Conservation (phyloP, 169 alveolate species). For the Cryptosporidium viatorum region DNA sequence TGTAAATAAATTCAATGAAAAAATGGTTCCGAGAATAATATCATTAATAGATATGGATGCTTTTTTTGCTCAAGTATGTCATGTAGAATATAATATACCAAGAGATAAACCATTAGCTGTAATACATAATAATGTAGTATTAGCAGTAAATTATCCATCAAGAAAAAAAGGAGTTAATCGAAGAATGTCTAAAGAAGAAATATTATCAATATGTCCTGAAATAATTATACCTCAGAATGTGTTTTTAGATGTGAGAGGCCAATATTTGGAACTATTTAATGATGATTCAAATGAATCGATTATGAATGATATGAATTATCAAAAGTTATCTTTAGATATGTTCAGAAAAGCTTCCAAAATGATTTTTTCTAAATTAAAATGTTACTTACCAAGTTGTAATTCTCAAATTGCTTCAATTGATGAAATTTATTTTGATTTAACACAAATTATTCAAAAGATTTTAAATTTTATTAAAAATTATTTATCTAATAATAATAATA, state of each 20-base stretch:
- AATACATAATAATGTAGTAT: constrained; percentile 27
- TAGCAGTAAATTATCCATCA: constrained; percentile 64
- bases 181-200: constrained; percentile 32
- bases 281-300: not conserved
- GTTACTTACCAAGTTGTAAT: constrained; percentile 40
- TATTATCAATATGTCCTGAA: constrained; percentile 52
- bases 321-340: constrained; percentile 48
- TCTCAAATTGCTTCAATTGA: constrained; percentile 65
- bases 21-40: constrained; percentile 44
- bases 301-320: not conserved
- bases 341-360: constrained; percentile 53
- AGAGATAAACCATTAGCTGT: constrained; percentile 67
- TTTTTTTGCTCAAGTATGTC: constrained; percentile 69
- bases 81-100: constrained; percentile 39
- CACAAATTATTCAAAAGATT: constrained; percentile 11
- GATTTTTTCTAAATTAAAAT: constrained; percentile 13
- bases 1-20: constrained; percentile 4
- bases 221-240: constrained; percentile 33
- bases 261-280: not conserved
- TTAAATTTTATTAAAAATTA: not conserved
- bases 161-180: constrained; percentile 44
- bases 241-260: constrained; percentile 10
- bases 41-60: constrained; percentile 71
- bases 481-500: not conserved
- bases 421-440: constrained; percentile 45